phyloP scores from a whole-genome alignment of 805 yeast genomes.

The Hemisphaericaspora nanyangensis region DNA sequence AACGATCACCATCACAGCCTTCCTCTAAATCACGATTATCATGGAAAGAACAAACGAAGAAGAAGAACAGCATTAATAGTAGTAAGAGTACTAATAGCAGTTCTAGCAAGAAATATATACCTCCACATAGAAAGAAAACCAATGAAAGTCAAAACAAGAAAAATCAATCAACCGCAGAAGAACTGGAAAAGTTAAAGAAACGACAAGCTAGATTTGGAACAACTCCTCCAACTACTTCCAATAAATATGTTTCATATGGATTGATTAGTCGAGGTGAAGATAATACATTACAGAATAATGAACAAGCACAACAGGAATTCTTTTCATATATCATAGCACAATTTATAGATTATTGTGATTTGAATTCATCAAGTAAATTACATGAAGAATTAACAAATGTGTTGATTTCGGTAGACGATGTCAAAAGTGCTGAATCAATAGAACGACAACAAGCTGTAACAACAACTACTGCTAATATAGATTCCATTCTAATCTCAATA shows the following conservation, averaged over 20 bases:
- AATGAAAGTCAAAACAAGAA: neutral
- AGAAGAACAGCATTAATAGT: no score
- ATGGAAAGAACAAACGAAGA: no score
- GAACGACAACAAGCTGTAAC: conserved; percentile 1
- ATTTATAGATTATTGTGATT: conserved; percentile 27
- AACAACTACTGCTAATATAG: no score
- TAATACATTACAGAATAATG: conserved; percentile 42
- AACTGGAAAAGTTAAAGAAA: neutral
- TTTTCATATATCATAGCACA: conserved; percentile 34
- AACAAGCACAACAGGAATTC: conserved; percentile 36
- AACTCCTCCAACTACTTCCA: conserved; percentile 1
- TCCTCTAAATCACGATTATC: neutral
- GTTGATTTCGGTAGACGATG: conserved; percentile 7
- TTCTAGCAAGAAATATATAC: conserved; percentile 5
- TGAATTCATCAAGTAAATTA: conserved; percentile 13
- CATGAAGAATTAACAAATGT: conserved; percentile 9
- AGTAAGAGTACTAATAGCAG: no score
- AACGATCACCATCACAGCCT: neutral
- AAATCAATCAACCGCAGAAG: neutral
- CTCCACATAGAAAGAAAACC: conserved; percentile 1
- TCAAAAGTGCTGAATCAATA: neutral
- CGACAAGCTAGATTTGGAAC: conserved; percentile 7
- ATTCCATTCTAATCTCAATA: conserved; percentile 25
- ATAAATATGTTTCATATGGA: conserved; percentile 40
- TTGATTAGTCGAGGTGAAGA: conserved; percentile 61